These are phyloP conservation scores for Metschnikowia cubensis DNA, from an alignment of 805 yeast species.

Conservation along the genomic window DNA sequence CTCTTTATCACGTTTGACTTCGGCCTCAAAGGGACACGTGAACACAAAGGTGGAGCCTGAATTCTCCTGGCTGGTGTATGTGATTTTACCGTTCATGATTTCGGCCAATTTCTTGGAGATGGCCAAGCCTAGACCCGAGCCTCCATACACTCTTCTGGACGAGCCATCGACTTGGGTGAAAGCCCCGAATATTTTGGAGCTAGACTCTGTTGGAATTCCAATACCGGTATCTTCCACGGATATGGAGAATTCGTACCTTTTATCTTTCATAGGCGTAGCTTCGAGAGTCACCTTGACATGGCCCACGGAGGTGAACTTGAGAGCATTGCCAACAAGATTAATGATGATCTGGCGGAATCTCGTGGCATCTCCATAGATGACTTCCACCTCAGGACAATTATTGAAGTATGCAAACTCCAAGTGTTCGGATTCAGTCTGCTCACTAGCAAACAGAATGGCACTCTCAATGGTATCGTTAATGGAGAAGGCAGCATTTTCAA, in stretches of 20 bases:
- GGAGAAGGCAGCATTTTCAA: conserved; percentile 43
- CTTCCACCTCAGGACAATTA: conserved; percentile 35
- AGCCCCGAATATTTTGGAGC: conserved; percentile 47
- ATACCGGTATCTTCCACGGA: conserved; percentile 50
- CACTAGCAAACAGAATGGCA: conserved; percentile 46
- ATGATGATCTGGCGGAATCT: conserved; percentile 49
- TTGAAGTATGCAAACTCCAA: conserved; percentile 45
- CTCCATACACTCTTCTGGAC: conserved; percentile 48
- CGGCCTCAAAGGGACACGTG: conserved; percentile 29
- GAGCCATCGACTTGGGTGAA: conserved; percentile 57
- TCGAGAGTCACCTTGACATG: conserved; percentile 37
- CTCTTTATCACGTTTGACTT: conserved; percentile 15
- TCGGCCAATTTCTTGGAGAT: conserved; percentile 46
- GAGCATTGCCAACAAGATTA: conserved; percentile 51
- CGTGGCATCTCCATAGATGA: conserved; percentile 46
- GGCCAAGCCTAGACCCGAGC: conserved; percentile 49
- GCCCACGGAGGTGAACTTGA: conserved; percentile 46
- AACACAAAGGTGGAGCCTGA: conserved; percentile 46
- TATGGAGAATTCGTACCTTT: conserved; percentile 37
- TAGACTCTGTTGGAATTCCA: conserved; percentile 45
- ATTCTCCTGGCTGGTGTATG: conserved; percentile 44
- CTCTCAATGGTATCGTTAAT: conserved; percentile 44
- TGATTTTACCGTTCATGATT: conserved; percentile 45
- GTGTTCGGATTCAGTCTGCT: conserved; percentile 42
- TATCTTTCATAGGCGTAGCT: conserved; percentile 23